Evolutionary conservation across 2,329 filamentous ascomycete genomes (phyloP).

Genomic region (Colletotrichum orchidophilum): DNA sequence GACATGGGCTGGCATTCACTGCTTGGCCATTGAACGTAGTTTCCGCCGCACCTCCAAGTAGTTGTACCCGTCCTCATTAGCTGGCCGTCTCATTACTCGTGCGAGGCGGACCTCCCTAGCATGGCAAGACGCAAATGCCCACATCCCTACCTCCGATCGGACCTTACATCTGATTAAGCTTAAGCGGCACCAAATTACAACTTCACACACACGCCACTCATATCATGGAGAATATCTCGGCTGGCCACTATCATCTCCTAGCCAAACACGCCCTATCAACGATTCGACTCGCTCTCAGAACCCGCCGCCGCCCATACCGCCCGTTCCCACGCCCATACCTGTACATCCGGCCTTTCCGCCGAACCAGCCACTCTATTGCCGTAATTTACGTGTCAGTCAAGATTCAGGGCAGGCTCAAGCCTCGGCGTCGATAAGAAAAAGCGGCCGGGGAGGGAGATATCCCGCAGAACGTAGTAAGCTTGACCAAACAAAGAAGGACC

Average conservation of each 20-base stretch:
- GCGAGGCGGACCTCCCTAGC: neutral
- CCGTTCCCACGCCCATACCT: neutral
- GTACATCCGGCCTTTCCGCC: constrained; percentile 27
- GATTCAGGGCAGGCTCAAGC: neutral
- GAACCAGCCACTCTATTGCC: constrained; percentile 22
- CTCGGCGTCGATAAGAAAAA: neutral
- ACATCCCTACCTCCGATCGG: constrained; percentile 29
- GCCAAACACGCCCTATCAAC: neutral
- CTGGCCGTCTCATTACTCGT: constrained; percentile 24
- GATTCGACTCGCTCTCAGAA: neutral
- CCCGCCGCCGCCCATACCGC: neutral
- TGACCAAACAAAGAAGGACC: neutral
- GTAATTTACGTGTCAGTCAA: neutral
- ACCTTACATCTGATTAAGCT: constrained; percentile 31
- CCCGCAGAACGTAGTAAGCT: neutral
- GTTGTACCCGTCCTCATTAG: neutral
- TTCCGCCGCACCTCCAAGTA: constrained; percentile 12
- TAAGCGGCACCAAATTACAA: constrained; percentile 14
- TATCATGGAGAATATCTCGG: neutral
- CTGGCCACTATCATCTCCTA: neutral
- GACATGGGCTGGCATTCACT: neutral
- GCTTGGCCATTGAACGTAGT: constrained; percentile 13
- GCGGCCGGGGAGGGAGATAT: neutral
- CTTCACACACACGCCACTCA: neutral
- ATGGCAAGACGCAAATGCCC: neutral